Conservation (phyloP, 192 early-diverging fungal species). For the Gigaspora rosea region DNA sequence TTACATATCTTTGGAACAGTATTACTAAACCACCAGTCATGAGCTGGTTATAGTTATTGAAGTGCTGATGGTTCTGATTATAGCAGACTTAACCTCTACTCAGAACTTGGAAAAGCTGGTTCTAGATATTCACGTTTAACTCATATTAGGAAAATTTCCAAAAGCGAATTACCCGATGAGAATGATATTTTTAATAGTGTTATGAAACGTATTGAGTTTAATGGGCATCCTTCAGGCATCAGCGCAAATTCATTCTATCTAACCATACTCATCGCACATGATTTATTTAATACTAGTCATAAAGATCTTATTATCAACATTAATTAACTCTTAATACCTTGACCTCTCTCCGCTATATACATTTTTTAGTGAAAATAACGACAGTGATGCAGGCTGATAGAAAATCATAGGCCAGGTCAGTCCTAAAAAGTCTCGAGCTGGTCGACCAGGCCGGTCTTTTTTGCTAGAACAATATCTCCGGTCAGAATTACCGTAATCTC, state of each 20-base stretch:
- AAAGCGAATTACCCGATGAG: not conserved
- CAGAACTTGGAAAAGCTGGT: not conserved
- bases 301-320: conserved; percentile 41
- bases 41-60: not conserved
- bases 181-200: not conserved
- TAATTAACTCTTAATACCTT: conserved; percentile 35
- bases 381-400: no score
- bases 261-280: conserved; percentile 49
- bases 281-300: conserved; percentile 43
- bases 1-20: not conserved
- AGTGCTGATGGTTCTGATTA: not conserved
- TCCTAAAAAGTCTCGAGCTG: no score
- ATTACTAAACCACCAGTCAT: not conserved
- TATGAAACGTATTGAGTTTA: not conserved
- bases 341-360: no score
- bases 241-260: conserved; percentile 45
- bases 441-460: no score
- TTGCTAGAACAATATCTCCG: no score
- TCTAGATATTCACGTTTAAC: not conserved
- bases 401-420: no score
- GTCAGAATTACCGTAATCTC: no score
- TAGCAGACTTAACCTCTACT: not conserved
- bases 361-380: conserved; percentile 32
- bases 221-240: conserved; percentile 38
- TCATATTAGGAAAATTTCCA: not conserved